A percentile compares a stretch with the other conserved stretches of the same genome.
These are phyloP conservation scores for Chalciporus pseudorubinellus DNA, from an alignment of 768 basidiomycete species.

Conservation along the genomic window DNA sequence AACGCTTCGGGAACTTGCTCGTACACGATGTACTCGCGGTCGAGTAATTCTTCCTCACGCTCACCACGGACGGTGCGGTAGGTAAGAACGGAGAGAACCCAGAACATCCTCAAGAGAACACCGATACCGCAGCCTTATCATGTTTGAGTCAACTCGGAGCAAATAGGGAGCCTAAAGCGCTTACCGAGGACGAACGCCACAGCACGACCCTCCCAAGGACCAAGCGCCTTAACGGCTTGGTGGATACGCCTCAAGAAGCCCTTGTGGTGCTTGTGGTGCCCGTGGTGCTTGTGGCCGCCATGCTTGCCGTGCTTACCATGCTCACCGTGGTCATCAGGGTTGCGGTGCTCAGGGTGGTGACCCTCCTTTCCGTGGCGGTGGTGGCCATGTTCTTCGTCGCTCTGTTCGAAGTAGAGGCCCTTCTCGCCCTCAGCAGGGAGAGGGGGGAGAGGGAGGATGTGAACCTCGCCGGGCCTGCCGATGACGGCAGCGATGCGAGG, in stretches of 20 bases:
- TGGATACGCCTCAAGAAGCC: slow-evolving; percentile 63
- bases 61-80: slow-evolving; percentile 54
- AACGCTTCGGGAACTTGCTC: slow-evolving; percentile 48
- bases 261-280: slow-evolving; percentile 29
- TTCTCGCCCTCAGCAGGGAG: not conserved
- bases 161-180: slow-evolving; percentile 18
- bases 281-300: slow-evolving; percentile 9
- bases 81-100: slow-evolving; percentile 62
- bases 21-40: slow-evolving; percentile 41
- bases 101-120: slow-evolving; percentile 78
- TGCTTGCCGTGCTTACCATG: not conserved
- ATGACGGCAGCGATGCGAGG: slow-evolving; percentile 4
- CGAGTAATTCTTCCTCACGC: slow-evolving; percentile 41
- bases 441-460: slow-evolving; percentile 21
- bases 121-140: slow-evolving; percentile 75
- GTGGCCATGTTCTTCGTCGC: not conserved
- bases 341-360: not conserved
- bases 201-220: slow-evolving; percentile 80
- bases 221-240: slow-evolving; percentile 63
- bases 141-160: not conserved
- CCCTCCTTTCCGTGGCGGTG: slow-evolving; percentile 1
- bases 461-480: slow-evolving; percentile 22
- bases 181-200: slow-evolving; percentile 81
- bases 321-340: slow-evolving; percentile 3
- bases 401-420: not conserved